A percentile compares a stretch with the other conserved stretches of the same genome.
phyloP scores from a whole-genome alignment of 106 monocot species.

The Vanilla planifolia region DNA sequence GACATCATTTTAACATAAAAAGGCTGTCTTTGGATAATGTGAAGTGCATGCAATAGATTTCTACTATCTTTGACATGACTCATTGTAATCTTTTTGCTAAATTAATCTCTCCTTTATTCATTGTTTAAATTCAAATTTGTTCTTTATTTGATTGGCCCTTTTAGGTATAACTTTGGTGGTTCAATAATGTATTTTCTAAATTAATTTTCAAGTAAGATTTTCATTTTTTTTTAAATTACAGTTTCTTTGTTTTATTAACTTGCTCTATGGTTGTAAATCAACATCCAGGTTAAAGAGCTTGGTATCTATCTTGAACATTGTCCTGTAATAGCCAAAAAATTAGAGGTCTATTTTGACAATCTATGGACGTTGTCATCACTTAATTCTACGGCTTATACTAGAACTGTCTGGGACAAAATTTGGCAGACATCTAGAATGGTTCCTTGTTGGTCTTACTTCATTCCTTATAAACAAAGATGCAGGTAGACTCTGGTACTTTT shows the following conservation, averaged over 20 bases:
- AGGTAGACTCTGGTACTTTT: slow-evolving; percentile 31
- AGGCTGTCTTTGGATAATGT: too few species aligned
- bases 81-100: too few species aligned
- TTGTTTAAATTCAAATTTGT: too few species aligned
- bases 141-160: too few species aligned
- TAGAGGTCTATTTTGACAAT: slow-evolving; percentile 74
- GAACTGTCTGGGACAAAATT: slow-evolving; percentile 57
- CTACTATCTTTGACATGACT: too few species aligned
- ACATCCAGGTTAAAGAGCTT: slow-evolving; percentile 81
- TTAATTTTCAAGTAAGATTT: too few species aligned
- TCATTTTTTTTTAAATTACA: not conserved
- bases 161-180: too few species aligned
- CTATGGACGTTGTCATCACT: slow-evolving; percentile 70
- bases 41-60: too few species aligned
- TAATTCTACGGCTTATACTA: slow-evolving; percentile 57
- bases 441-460: slow-evolving; percentile 95
- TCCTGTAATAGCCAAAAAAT: slow-evolving; percentile 46
- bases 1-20: too few species aligned
- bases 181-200: too few species aligned
- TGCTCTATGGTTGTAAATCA: slow-evolving; percentile 1
- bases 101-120: too few species aligned
- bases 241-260: not conserved
- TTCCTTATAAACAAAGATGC: slow-evolving; percentile 64
- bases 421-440: slow-evolving; percentile 76
- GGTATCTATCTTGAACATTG: slow-evolving; percentile 80